These are phyloP conservation scores for Monosporascus sp. DNA, from an alignment of 2,329 filamentous ascomycete species.

Conservation along the genomic window DNA sequence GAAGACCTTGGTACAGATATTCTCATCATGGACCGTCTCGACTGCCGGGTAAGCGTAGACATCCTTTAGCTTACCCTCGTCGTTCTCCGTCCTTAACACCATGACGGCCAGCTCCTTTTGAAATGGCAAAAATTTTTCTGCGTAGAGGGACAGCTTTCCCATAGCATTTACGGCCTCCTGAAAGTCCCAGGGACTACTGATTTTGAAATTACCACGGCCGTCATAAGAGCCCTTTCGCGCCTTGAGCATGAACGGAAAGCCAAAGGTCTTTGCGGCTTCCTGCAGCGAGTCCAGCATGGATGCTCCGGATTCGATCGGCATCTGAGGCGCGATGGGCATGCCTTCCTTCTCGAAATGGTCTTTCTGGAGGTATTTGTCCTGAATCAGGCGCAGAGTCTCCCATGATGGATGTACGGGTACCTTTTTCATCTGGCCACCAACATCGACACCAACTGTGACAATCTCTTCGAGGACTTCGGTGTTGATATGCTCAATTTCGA, in stretches of 20 bases:
- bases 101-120: slow-evolving; percentile 86
- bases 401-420: slow-evolving; percentile 74
- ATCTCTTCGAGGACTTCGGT: slow-evolving; percentile 86
- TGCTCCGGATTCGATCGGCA: slow-evolving; percentile 53
- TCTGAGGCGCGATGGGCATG: slow-evolving; percentile 68
- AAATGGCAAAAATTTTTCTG: slow-evolving; percentile 85
- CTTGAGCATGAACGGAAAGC: slow-evolving; percentile 90
- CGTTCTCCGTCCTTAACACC: slow-evolving; percentile 83
- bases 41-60: slow-evolving; percentile 78
- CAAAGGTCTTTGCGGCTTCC: slow-evolving; percentile 58
- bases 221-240: slow-evolving; percentile 87
- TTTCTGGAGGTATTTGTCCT: slow-evolving; percentile 92
- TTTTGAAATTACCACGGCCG: slow-evolving; percentile 64
- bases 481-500: slow-evolving; percentile 94
- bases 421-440: slow-evolving; percentile 40
- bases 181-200: slow-evolving; percentile 40
- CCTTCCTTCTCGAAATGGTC: slow-evolving; percentile 63
- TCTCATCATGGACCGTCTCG: slow-evolving; percentile 93
- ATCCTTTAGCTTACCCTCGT: slow-evolving; percentile 40
- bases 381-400: slow-evolving; percentile 81
- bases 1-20: slow-evolving; percentile 89
- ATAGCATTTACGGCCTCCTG: slow-evolving; percentile 65
- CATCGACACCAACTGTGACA: slow-evolving; percentile 55
- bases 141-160: slow-evolving; percentile 69
- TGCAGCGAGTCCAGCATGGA: slow-evolving; percentile 56